These are phyloP conservation scores for Solanum bukasovii DNA, from an alignment of 257 asterid genomes.

Conservation along the genomic window DNA sequence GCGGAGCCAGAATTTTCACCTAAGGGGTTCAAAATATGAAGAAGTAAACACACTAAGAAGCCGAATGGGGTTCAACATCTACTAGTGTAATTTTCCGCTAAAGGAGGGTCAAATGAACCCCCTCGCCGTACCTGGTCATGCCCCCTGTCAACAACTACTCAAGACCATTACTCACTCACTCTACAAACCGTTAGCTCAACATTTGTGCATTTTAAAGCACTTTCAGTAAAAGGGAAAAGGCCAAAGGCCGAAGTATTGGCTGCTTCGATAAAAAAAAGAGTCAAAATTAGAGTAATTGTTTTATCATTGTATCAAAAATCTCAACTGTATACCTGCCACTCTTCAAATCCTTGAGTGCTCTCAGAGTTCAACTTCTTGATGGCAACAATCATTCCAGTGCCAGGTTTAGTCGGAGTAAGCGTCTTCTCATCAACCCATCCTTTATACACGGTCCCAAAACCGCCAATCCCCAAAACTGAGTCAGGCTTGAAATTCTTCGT, in stretches of 20 bases:
- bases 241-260: background rate
- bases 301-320: background rate
- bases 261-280: background rate
- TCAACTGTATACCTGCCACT: slow-evolving; percentile 34
- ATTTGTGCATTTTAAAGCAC: background rate
- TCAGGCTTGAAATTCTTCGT: slow-evolving; percentile 39
- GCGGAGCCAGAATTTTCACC: background rate
- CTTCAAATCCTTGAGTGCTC: slow-evolving; percentile 40
- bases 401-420: slow-evolving; percentile 23
- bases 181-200: background rate
- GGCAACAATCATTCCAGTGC: slow-evolving; percentile 35
- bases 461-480: slow-evolving; percentile 34
- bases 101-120: background rate
- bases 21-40: background rate
- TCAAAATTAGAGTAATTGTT: background rate
- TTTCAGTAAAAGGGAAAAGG: background rate
- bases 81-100: background rate
- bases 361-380: slow-evolving; percentile 37
- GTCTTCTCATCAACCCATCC: slow-evolving; percentile 48
- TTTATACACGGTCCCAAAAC: slow-evolving; percentile 40
- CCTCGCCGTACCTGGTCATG: background rate
- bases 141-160: background rate
- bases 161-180: background rate
- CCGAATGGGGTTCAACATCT: background rate
- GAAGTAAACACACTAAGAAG: background rate